phyloP scores from a whole-genome alignment of 1,139 yeast genomes.

The Taiozyma sp. region DNA sequence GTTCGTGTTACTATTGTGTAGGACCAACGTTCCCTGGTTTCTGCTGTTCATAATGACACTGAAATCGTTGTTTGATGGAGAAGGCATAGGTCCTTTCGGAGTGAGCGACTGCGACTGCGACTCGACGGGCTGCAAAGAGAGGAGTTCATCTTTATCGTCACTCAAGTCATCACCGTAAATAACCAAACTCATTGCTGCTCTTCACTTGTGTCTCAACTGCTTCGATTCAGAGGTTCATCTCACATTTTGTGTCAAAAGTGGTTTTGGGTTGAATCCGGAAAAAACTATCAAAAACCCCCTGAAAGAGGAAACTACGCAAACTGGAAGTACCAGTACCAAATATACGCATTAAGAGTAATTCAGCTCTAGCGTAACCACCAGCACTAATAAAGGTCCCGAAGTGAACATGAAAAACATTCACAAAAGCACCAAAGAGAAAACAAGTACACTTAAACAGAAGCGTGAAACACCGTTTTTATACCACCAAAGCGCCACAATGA shows the following conservation, averaged over 20 bases:
- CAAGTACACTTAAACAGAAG: not conserved
- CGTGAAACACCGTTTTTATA: too few species aligned
- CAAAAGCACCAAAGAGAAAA: not conserved
- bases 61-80: conserved; percentile 22
- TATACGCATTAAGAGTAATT: not conserved
- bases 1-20: conserved; percentile 39
- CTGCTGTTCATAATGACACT: conserved; percentile 27
- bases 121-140: not conserved
- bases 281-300: not conserved
- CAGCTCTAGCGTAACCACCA: conserved; percentile 1
- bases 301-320: not conserved
- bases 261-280: not conserved
- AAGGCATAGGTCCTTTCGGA: not conserved
- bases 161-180: conserved; percentile 31
- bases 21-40: conserved; percentile 38
- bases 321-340: not conserved
- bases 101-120: not conserved
- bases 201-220: too few species aligned
- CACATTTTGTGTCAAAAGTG: conserved; percentile 2
- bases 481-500: conserved; percentile 1
- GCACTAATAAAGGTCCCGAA: not conserved
- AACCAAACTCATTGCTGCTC: conserved; percentile 19
- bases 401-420: not conserved
- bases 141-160: not conserved
- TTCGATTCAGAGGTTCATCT: too few species aligned